These are phyloP conservation scores for Malus hybrid DNA, from an alignment of 331 rosid genomes.

Conservation along the genomic window DNA sequence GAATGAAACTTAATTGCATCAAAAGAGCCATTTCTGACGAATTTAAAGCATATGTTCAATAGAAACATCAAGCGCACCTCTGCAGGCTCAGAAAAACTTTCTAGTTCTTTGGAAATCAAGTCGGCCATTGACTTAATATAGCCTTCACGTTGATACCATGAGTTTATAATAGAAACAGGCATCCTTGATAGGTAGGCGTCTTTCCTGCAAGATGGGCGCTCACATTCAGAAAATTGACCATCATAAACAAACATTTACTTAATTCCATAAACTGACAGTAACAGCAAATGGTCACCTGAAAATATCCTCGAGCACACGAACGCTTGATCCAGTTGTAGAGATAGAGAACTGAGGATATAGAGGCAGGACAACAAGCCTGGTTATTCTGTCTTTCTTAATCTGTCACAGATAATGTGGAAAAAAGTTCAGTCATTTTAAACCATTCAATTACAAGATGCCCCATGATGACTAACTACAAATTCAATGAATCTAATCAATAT, in stretches of 20 bases:
- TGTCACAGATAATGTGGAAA: constrained; percentile 27
- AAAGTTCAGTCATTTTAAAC: background rate
- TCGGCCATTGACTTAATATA: constrained; percentile 91
- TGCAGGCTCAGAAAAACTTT: constrained; percentile 50
- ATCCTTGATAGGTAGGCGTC: constrained; percentile 62
- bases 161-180: constrained; percentile 88
- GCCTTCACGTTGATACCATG: constrained; percentile 93
- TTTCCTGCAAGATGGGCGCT: constrained; percentile 51
- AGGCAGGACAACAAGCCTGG: constrained; percentile 94
- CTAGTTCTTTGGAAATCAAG: constrained; percentile 76
- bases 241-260: background rate
- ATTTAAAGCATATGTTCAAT: background rate
- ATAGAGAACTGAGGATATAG: constrained; percentile 96
- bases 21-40: constrained; percentile 10
- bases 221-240: constrained; percentile 21
- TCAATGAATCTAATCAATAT: background rate
- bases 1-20: background rate
- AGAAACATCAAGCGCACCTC: constrained; percentile 44
- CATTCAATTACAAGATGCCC: background rate
- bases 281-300: constrained; percentile 51
- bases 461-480: background rate
- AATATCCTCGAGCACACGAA: constrained; percentile 61
- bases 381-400: constrained; percentile 86
- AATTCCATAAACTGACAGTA: background rate
- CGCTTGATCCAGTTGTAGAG: constrained; percentile 96